Evolutionary conservation across 768 basidiomycete species (phyloP), one percentile per base, ranked within the genome.

Genomic region (Tylopilus plumbeoviolaceoides): DNA sequence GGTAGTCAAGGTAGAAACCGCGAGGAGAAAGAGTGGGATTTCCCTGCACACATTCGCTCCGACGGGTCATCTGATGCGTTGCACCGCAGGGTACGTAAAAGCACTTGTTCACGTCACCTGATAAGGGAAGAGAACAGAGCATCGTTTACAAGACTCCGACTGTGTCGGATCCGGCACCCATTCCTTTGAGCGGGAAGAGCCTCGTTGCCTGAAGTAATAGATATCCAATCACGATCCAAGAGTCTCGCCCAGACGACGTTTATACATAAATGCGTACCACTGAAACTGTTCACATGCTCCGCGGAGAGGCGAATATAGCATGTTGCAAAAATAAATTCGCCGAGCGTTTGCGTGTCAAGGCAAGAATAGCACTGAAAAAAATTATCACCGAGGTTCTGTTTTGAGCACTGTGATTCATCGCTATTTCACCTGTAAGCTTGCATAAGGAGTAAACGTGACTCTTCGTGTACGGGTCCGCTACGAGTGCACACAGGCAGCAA

Each of bases 21-120:
- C 45, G 44, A 53, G 64, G 58, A 43, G 54, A 51, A 64, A 62
- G 53, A 50, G 60, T 35, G 60, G 60, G 33, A 11, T 28, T 50
- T 44, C 28, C 49, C 35, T 49, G 38, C 27, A 27, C 44, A 55
- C 44, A 53, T 61, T 55, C 41, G 28, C 39, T 35, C 50, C n/a
- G 30, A 23, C 28, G 20, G 42, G 43, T 50, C 40, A 54, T 49
- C 44, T 51, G 63, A 56, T 53, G 48, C 40, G 50, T 44, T 44
- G n/a, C n/a, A 6, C 23, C 28, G 20, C 11, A 47, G 27, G 15
- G 42, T 25, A 36, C 46, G 43, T 12, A 23, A 27, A 38, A 44
- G 44, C 25, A 42, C 15, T 12, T 14, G 42, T 54, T 25, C 23
- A 49, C 20, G 31, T 44, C 54, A 57, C 45, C 42, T 43, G 52